These are phyloP conservation scores for Ustilago hordei DNA, from an alignment of 1,284 basidiomycete species.

Conservation along the genomic window DNA sequence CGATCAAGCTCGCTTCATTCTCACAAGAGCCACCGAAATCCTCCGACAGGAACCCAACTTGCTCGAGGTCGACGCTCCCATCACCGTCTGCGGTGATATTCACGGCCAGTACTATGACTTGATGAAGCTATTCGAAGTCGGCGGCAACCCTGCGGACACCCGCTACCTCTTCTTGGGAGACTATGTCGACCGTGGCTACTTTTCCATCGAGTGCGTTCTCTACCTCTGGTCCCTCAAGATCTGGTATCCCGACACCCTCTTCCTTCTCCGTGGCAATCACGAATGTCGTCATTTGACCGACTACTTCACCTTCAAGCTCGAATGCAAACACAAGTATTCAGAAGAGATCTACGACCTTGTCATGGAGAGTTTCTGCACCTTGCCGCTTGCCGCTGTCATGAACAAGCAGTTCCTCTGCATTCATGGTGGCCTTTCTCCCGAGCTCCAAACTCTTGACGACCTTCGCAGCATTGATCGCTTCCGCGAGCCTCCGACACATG, in stretches of 20 bases:
- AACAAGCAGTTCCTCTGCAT: constrained; percentile 98
- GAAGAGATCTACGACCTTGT: constrained; percentile 69
- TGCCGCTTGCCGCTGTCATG: constrained; percentile 92
- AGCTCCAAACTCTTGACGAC: constrained; percentile 90
- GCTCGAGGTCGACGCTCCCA: constrained; percentile 90
- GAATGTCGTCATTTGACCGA: constrained; percentile 69
- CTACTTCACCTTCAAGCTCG: constrained; percentile 69
- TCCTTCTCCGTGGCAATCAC: constrained; percentile 69
- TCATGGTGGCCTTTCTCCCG: constrained; percentile 90
- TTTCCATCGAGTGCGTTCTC: constrained; percentile 69
- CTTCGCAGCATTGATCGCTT: constrained; percentile 91
- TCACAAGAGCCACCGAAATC: constrained; percentile 80
- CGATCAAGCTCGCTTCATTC: constrained; percentile 88
- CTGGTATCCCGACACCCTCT: constrained; percentile 69
- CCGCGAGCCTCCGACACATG: constrained; percentile 92
- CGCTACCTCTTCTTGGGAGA: constrained; percentile 69
- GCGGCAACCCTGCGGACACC: constrained; percentile 68
- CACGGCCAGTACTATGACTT: constrained; percentile 69
- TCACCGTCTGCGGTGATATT: constrained; percentile 75
- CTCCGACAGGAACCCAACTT: constrained; percentile 87
- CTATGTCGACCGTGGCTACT: constrained; percentile 69
- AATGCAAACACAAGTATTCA: constrained; percentile 70
- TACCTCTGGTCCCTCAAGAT: constrained; percentile 69
- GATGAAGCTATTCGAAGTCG: constrained; percentile 70
- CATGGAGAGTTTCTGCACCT: constrained; percentile 85